These are phyloP conservation scores for Coemansia sp. DNA, from an alignment of 192 early-diverging fungal genomes.

Conservation along the genomic window DNA sequence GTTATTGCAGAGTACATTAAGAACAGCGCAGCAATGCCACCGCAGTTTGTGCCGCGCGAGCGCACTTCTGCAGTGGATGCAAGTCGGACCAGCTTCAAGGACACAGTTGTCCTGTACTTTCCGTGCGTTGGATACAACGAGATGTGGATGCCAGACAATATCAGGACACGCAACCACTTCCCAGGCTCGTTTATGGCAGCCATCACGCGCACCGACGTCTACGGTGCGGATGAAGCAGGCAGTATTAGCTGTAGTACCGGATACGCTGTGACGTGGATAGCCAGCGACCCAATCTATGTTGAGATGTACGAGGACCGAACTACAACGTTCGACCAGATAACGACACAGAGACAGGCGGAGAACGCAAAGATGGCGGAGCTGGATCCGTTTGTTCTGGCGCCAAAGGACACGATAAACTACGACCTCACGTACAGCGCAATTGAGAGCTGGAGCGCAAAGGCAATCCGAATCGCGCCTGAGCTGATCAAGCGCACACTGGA, in stretches of 20 bases:
- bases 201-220: constrained; percentile 18
- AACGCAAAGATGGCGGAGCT: background rate
- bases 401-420: constrained; percentile 6
- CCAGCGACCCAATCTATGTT: constrained; percentile 25
- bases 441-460: constrained; percentile 28
- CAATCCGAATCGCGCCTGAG: constrained; percentile 17
- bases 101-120: constrained; percentile 19
- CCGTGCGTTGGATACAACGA: constrained; percentile 13
- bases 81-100: background rate
- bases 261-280: constrained; percentile 23
- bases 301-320: background rate
- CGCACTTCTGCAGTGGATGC: too few species aligned
- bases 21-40: background rate
- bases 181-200: constrained; percentile 25
- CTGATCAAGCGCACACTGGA: background rate
- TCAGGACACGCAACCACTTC: constrained; percentile 7
- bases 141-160: constrained; percentile 9
- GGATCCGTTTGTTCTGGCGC: background rate
- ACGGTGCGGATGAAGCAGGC: background rate
- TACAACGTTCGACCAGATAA: background rate
- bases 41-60: constrained; percentile 7
- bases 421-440: constrained; percentile 9
- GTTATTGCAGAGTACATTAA: constrained; percentile 4
- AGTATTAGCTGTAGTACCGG: background rate
- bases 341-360: background rate